Percentiles rank a stretch among this genome's conserved stretches.
Evolutionary conservation across 192 early-diverging fungal genomes (phyloP).

Genomic region (Coemansia sp.): DNA sequence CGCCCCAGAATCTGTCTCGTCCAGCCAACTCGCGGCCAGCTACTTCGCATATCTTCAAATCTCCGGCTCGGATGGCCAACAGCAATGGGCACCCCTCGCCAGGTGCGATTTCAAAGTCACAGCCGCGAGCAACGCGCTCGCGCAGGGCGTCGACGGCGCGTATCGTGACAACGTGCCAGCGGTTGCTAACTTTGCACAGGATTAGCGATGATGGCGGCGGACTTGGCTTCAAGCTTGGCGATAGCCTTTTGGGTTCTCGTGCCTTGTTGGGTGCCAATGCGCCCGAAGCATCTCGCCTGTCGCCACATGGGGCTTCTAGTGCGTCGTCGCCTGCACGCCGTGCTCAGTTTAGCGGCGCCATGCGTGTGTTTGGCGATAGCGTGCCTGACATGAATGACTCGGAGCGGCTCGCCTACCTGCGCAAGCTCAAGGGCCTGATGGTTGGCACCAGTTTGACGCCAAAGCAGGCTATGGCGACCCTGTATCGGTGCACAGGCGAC

Average conservation of each 20-base stretch:
- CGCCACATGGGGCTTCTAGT: slow-evolving; percentile 2
- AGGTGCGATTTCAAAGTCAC: background rate
- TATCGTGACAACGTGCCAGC: slow-evolving; percentile 36
- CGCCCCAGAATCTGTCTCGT: background rate
- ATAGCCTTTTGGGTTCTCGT: slow-evolving; percentile 1
- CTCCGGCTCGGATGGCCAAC: background rate
- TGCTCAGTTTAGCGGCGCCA: slow-evolving; percentile 43
- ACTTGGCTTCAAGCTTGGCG: background rate
- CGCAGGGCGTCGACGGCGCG: slow-evolving; percentile 22
- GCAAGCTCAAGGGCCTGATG: slow-evolving; percentile 47
- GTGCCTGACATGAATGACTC: slow-evolving; percentile 28
- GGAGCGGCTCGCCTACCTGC: slow-evolving; percentile 39
- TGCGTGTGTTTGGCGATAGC: slow-evolving; percentile 46
- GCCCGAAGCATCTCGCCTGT: background rate
- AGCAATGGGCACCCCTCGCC: background rate
- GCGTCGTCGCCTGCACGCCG: slow-evolving; percentile 28
- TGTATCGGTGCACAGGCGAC: slow-evolving; percentile 49
- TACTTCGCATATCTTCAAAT: background rate
- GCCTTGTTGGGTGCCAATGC: background rate
- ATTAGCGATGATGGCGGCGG: slow-evolving; percentile 9
- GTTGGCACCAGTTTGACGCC: slow-evolving; percentile 25
- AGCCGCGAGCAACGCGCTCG: slow-evolving; percentile 22
- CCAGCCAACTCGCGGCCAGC: background rate
- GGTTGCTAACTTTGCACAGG: slow-evolving; percentile 32
- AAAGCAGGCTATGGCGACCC: slow-evolving; percentile 26